Conservation (phyloP, 2,329 filamentous ascomycete species). For the Diaporthe destruens region DNA sequence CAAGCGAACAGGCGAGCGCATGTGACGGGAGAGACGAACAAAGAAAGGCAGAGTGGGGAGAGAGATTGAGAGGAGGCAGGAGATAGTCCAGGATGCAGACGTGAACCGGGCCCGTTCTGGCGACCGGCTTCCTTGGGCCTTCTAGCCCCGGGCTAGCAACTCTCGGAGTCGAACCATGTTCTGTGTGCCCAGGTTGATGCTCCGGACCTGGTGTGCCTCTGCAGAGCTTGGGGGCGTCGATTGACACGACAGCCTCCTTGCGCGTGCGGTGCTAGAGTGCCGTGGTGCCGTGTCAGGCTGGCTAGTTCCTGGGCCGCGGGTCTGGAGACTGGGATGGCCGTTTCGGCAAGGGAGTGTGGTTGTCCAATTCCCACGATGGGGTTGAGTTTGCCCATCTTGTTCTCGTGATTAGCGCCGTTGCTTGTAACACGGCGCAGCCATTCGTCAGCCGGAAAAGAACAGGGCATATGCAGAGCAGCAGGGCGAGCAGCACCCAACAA, state of each 20-base stretch:
- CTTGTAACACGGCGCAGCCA: slow-evolving; percentile 2
- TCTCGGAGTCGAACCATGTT: slow-evolving; percentile 15
- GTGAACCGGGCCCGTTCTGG: slow-evolving; percentile 22
- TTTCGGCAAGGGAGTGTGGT: slow-evolving; percentile 11
- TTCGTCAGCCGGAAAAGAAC: not conserved
- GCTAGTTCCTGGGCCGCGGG: slow-evolving; percentile 18
- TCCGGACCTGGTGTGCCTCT: slow-evolving; percentile 9
- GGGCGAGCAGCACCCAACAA: not conserved
- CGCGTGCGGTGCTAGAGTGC: slow-evolving; percentile 5
- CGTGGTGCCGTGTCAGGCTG: slow-evolving; percentile 28
- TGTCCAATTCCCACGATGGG: slow-evolving; percentile 21
- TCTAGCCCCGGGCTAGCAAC: slow-evolving; percentile 30
- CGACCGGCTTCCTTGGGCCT: slow-evolving; percentile 37
- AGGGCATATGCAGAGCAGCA: slow-evolving; percentile 7
- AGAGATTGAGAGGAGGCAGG: not conserved
- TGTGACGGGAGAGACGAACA: not conserved
- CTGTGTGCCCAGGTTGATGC: slow-evolving; percentile 10
- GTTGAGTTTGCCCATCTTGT: slow-evolving; percentile 19
- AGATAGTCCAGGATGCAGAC: not conserved
- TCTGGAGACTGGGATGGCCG: not conserved
- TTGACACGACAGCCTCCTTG: slow-evolving; percentile 1
- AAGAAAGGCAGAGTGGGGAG: not conserved
- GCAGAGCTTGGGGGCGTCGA: not conserved
- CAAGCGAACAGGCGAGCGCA: not conserved
- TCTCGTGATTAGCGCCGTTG: slow-evolving; percentile 19